Evolutionary conservation across 495 filamentous ascomycete genomes (phyloP).

Genomic region (Aspergillus indologenus): DNA sequence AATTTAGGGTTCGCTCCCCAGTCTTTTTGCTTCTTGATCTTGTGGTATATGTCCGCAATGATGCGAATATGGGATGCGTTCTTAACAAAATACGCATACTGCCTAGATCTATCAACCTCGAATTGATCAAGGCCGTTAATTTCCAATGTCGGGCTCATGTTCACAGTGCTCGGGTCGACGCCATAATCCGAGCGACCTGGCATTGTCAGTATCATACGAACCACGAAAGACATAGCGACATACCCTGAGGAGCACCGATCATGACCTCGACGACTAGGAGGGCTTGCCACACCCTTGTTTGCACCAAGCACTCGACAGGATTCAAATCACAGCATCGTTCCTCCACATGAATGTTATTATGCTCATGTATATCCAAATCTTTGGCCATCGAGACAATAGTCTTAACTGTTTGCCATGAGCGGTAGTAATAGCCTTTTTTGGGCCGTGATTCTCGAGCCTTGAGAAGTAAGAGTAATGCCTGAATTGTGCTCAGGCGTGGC

Average conservation of each 20-base stretch:
- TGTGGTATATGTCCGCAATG: slow-evolving; percentile 71
- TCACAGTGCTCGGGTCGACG: slow-evolving; percentile 71
- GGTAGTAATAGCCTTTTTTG: slow-evolving; percentile 92
- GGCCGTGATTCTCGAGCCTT: slow-evolving; percentile 91
- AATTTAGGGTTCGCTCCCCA: slow-evolving; percentile 89
- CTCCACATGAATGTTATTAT: slow-evolving; percentile 71
- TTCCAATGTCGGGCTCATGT: slow-evolving; percentile 64
- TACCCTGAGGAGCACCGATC: slow-evolving; percentile 94
- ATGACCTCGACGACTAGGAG: slow-evolving; percentile 86
- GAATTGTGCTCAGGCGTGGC: slow-evolving; percentile 87
- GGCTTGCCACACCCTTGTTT: slow-evolving; percentile 87
- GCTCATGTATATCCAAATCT: slow-evolving; percentile 87
- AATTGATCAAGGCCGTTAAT: slow-evolving; percentile 67
- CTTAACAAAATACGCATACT: slow-evolving; percentile 76
- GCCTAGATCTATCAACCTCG: slow-evolving; percentile 73
- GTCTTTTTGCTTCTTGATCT: slow-evolving; percentile 78
- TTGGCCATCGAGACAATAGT: slow-evolving; percentile 90
- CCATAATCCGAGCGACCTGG: slow-evolving; percentile 79
- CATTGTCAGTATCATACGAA: slow-evolving; percentile 23
- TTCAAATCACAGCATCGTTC: slow-evolving; percentile 66
- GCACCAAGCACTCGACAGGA: slow-evolving; percentile 73
- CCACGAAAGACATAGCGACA: slow-evolving; percentile 12
- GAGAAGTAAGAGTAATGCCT: slow-evolving; percentile 81
- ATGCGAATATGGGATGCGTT: slow-evolving; percentile 75
- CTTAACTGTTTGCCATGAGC: slow-evolving; percentile 97